phyloP scores from a whole-genome alignment of 352 stramenopile genomes.

The Phytophthora agathidicida region DNA sequence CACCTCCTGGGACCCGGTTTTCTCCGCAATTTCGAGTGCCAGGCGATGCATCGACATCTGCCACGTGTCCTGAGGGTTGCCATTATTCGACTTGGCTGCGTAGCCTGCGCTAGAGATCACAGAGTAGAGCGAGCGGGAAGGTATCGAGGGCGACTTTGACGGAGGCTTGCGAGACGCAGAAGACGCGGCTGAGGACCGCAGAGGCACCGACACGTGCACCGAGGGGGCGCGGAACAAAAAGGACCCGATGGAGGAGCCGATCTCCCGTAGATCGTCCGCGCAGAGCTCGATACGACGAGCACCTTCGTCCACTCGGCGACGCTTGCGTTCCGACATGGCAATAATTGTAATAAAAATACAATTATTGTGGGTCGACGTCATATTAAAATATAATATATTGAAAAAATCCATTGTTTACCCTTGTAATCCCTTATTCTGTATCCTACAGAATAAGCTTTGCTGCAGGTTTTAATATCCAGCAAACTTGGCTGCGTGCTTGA shows the following conservation, averaged over 20 bases:
- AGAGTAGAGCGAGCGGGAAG: conserved; percentile 44
- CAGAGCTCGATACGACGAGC: conserved; percentile 38
- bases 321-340: conserved; percentile 36
- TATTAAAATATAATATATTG: no score
- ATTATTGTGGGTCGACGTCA: no score
- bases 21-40: conserved; percentile 21
- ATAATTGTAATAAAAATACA: conserved; percentile 4
- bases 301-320: conserved; percentile 21
- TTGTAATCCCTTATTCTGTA: conserved; percentile 24
- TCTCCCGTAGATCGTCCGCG: conserved; percentile 33
- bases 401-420: no score
- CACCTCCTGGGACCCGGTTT: conserved; percentile 17
- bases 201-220: conserved; percentile 12
- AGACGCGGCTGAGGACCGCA: conserved; percentile 6
- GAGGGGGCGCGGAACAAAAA: conserved; percentile 29
- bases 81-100: conserved; percentile 24
- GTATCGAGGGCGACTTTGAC: conserved; percentile 5
- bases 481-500: not conserved
- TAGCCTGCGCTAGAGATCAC: conserved; percentile 38
- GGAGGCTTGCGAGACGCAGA: conserved; percentile 10
- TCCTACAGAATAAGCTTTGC: conserved; percentile 23
- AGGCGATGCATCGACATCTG: conserved; percentile 33
- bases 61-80: conserved; percentile 31
- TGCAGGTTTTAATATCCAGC: conserved; percentile 15
- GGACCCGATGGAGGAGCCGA: conserved; percentile 32